Percentiles rank a stretch among this genome's conserved stretches.
Evolutionary conservation across 2,329 filamentous ascomycete genomes (phyloP).

Genomic region (Talaromyces verruculosus): DNA sequence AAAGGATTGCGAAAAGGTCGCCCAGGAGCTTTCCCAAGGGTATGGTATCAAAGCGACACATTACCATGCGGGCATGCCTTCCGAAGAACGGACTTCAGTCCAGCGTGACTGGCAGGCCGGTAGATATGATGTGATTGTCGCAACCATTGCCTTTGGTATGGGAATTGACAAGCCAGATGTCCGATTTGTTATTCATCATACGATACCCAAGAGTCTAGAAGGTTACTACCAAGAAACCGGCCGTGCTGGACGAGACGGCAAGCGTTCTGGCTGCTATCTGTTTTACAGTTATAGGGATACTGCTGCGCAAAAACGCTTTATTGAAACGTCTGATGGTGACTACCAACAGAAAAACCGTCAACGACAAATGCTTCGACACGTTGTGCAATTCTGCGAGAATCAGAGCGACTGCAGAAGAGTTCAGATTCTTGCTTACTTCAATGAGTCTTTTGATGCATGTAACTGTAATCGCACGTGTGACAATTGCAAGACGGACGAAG

Average conservation of each 20-base stretch:
- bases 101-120: slow-evolving; percentile 83
- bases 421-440: slow-evolving; percentile 92
- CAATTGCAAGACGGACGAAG: slow-evolving; percentile 75
- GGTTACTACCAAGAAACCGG: slow-evolving; percentile 99
- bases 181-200: slow-evolving; percentile 92
- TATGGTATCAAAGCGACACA: slow-evolving; percentile 71
- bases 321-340: slow-evolving; percentile 74
- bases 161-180: slow-evolving; percentile 99
- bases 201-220: slow-evolving; percentile 89
- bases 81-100: slow-evolving; percentile 66
- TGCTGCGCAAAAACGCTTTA: slow-evolving; percentile 72
- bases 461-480: slow-evolving; percentile 79
- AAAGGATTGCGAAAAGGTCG: slow-evolving; percentile 77
- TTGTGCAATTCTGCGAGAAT: slow-evolving; percentile 88
- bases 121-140: slow-evolving; percentile 82
- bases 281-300: slow-evolving; percentile 83
- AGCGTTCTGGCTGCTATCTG: slow-evolving; percentile 82
- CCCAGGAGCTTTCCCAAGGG: slow-evolving; percentile 61
- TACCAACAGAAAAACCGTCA: slow-evolving; percentile 80
- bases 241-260: slow-evolving; percentile 86
- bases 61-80: slow-evolving; percentile 79
- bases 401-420: slow-evolving; percentile 80
- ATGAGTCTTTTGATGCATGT: slow-evolving; percentile 71
- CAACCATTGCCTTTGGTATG: slow-evolving; percentile 98
- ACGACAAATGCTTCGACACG: slow-evolving; percentile 77